phyloP scores from a whole-genome alignment of 2,329 filamentous ascomycete species.

The Xylaria sp. region DNA sequence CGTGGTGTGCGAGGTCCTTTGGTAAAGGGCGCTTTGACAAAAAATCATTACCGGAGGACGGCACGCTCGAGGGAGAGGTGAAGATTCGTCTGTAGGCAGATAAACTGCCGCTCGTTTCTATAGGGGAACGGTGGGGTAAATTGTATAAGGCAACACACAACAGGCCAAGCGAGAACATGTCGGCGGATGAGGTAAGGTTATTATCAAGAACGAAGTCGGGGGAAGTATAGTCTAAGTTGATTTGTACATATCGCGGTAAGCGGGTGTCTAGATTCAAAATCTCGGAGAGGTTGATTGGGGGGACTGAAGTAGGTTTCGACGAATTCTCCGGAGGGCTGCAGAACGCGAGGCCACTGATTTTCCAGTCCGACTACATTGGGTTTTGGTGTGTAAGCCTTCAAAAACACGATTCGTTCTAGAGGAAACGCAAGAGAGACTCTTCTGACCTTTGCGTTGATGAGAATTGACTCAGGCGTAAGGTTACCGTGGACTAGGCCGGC shows the following conservation, averaged over 20 bases:
- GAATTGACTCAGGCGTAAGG: conserved; percentile 89
- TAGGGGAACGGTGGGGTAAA: conserved; percentile 87
- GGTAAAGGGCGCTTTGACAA: conserved; percentile 83
- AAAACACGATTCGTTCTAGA: too few relatives aligned
- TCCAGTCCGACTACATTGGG: conserved; percentile 84
- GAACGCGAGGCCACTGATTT: conserved; percentile 93
- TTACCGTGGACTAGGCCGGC: conserved; percentile 94
- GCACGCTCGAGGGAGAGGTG: conserved; percentile 79
- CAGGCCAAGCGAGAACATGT: conserved; percentile 93
- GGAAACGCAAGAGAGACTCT: neutral
- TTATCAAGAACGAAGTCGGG: conserved; percentile 95
- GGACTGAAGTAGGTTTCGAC: conserved; percentile 77
- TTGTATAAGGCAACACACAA: conserved; percentile 92
- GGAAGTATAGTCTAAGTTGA: conserved; percentile 92
- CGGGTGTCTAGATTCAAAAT: conserved; percentile 86
- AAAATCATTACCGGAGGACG: conserved; percentile 84
- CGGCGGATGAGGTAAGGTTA: conserved; percentile 82
- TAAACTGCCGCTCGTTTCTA: conserved; percentile 82
- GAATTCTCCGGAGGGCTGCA: conserved; percentile 82
- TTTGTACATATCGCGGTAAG: conserved; percentile 82
- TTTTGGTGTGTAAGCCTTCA: conserved; percentile 45
- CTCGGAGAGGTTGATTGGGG: conserved; percentile 84
- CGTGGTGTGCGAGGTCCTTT: conserved; percentile 76
- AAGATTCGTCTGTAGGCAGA: conserved; percentile 89
- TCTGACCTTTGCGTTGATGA: conserved; percentile 85